Percentiles rank a stretch among this genome's conserved stretches.
phyloP scores from a whole-genome alignment of 2,329 filamentous ascomycete genomes.

The Basipetospora chlamydospora region DNA sequence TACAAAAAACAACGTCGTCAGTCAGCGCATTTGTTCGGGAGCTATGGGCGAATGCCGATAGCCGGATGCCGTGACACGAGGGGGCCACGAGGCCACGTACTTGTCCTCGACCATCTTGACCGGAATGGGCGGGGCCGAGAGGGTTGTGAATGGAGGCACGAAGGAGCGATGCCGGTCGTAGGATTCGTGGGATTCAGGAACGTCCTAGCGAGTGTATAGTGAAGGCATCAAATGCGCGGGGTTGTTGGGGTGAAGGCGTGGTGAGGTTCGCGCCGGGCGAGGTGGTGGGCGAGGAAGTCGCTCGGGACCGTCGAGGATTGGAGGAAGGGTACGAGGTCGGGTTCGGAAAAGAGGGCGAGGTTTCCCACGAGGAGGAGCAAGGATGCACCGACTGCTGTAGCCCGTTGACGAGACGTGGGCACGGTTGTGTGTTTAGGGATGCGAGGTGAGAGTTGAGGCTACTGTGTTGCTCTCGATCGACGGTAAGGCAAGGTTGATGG shows the following conservation, averaged over 20 bases:
- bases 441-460: too few relatives aligned
- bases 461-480: too few relatives aligned
- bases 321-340: not conserved
- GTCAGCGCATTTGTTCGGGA: not conserved
- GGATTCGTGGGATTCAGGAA: too few relatives aligned
- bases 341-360: too few relatives aligned
- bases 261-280: constrained; percentile 13
- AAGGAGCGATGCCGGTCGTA: too few relatives aligned
- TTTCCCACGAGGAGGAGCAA: too few relatives aligned
- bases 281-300: constrained; percentile 2
- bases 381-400: too few relatives aligned
- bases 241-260: not conserved
- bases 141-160: not conserved
- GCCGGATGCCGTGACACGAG: not conserved
- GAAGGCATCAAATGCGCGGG: constrained; percentile 3
- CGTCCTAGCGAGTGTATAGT: too few relatives aligned
- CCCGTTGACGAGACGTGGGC: too few relatives aligned
- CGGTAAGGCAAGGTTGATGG: too few relatives aligned
- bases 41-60: not conserved
- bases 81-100: constrained; percentile 16
- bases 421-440: too few relatives aligned
- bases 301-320: not conserved
- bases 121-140: constrained; percentile 11
- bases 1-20: constrained; percentile 16
- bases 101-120: constrained; percentile 28